Evolutionary conservation across 352 stramenopile species (phyloP).

Genomic region (Phytophthora foliorum): DNA sequence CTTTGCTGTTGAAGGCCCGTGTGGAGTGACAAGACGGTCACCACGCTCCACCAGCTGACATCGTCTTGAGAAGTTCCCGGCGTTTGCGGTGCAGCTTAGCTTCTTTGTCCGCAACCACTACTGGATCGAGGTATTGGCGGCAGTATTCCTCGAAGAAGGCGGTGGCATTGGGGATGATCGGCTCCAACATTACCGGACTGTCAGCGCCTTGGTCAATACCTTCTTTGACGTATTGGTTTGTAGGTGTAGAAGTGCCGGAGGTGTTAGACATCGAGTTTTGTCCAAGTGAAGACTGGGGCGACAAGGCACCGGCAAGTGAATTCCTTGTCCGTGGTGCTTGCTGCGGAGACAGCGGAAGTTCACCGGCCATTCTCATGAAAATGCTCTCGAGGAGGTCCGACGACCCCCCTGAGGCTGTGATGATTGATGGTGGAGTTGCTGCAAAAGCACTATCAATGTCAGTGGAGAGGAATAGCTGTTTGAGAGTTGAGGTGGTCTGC

Average conservation of each 20-base stretch:
- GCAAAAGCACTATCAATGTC: background rate
- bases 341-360: constrained; percentile 4
- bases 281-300: constrained; percentile 10
- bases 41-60: constrained; percentile 37
- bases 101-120: constrained; percentile 41
- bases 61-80: constrained; percentile 58
- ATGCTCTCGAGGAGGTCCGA: constrained; percentile 26
- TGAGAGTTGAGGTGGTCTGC: constrained; percentile 23
- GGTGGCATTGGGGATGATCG: constrained; percentile 12
- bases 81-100: constrained; percentile 47
- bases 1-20: background rate
- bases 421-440: background rate
- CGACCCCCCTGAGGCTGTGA: background rate
- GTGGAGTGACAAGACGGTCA: background rate
- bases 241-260: background rate
- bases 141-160: constrained; percentile 40
- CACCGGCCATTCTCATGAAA: constrained; percentile 27
- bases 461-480: constrained; percentile 17
- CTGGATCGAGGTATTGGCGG: constrained; percentile 25
- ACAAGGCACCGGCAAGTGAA: background rate
- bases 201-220: background rate
- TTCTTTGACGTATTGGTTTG: constrained; percentile 1
- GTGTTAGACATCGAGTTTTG: constrained; percentile 17
- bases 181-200: constrained; percentile 18
- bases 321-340: background rate